Evolutionary conservation across 1,139 yeast genomes (phyloP), one percentile per base, ranked within the genome.

Genomic region (Geotrichum australiense): DNA sequence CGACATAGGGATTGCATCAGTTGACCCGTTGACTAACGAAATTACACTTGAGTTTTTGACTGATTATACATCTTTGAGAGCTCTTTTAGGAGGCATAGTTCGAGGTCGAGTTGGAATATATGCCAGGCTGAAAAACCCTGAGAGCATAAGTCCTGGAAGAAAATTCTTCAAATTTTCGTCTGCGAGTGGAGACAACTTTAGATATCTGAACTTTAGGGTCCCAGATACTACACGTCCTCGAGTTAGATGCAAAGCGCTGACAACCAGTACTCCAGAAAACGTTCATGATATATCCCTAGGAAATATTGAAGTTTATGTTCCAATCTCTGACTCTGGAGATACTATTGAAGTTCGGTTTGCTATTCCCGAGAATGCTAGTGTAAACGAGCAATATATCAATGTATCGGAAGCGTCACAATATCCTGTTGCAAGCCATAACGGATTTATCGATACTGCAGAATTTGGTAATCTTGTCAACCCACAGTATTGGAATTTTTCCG

Each of bases 121-220:
- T 23, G 25, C 33, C 16, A 21, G 23, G n/a, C 16, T 41, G 7
- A 41, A 41, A 19, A 15, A 35, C 14, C 43, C 43, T 10, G 24
- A 30, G 5, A 11, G 11, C 6, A 28, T 30, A 10, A 6, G 12
- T 5, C 31, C 33, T 6, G 43, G 40, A 5, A 14, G 40, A n/a
- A 27, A 30, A 6, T 41, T 41, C 27, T 41, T 35, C 33, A 41
- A 41, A 20, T 41, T 40, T 31, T 14, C 37, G 16, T 29, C 22
- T 21, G 32, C 34, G n/a, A 37, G 32, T 2, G 26, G 15, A 11
- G 24, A 33, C 12, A 30, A n/a, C n/a, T 41, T 25, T 18, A 28
- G 37, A 12, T 41, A 35, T 20, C 37, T 41, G 4, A 25, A 25
- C 12, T 41, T 35, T 18, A 30, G 20, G 22, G 21, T 12, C 3